Conservation (phyloP, 345 rosid genomes). For the Sisymbrium irio region DNA sequence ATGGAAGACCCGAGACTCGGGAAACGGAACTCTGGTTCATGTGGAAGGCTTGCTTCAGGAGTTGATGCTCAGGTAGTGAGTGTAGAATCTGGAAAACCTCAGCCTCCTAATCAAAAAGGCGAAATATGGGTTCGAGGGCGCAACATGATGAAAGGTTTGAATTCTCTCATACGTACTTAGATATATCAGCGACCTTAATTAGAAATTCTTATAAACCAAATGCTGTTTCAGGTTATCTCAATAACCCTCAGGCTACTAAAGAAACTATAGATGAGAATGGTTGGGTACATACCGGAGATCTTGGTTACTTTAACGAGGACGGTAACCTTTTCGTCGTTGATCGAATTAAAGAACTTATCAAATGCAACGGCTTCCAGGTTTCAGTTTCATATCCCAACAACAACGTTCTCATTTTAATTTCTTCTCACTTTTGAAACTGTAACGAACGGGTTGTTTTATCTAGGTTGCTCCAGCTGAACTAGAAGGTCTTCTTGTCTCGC, state of each 20-base stretch:
- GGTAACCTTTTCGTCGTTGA: conserved; percentile 78
- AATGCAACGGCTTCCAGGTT: conserved; percentile 94
- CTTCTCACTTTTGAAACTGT: background rate
- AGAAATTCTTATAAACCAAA: background rate
- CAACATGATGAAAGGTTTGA: conserved; percentile 82
- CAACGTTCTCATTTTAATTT: background rate
- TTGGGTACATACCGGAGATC: conserved; percentile 92
- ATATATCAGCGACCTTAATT: background rate
- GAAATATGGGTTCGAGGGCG: conserved; percentile 93
- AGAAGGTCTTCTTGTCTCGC: conserved; percentile 93
- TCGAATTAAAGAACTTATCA: conserved; percentile 89
- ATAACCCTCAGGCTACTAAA: conserved; percentile 71
- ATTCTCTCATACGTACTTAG: background rate
- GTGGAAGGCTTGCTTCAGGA: conserved; percentile 69
- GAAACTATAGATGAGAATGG: conserved; percentile 65
- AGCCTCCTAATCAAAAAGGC: conserved; percentile 73
- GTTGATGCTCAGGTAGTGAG: conserved; percentile 69
- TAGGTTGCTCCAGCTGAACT: conserved; percentile 99
- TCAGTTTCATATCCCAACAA: background rate
- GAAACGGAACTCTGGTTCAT: conserved; percentile 57
- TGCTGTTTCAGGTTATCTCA: conserved; percentile 62
- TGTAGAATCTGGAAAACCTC: conserved; percentile 56
- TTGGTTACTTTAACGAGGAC: conserved; percentile 77
- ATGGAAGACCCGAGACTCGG: conserved; percentile 52
- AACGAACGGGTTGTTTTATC: conserved; percentile 2